Conservation (phyloP, 2,329 filamentous ascomycete species). For the Neonectria faginata region DNA sequence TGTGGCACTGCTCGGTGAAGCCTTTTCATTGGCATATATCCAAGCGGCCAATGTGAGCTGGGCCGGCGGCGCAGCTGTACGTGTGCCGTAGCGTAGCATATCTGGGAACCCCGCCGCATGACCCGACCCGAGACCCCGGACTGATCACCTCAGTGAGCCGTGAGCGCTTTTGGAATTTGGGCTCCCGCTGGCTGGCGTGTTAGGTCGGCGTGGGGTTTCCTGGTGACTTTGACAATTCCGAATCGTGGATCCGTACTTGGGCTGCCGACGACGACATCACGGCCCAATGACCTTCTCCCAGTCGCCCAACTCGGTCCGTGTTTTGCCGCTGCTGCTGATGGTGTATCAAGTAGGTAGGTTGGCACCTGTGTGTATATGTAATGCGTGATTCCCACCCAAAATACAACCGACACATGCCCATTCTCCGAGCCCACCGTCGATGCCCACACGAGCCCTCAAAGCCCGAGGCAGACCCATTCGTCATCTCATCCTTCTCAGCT, state of each 20-base stretch:
- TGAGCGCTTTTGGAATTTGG: constrained; percentile 15
- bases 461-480: not conserved
- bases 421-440: not conserved
- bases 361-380: constrained; percentile 6
- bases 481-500: not conserved
- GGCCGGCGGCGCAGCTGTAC: constrained; percentile 11
- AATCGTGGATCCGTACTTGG: constrained; percentile 3
- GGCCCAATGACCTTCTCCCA: constrained; percentile 2
- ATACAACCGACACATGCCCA: not conserved
- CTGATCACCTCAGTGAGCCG: not conserved
- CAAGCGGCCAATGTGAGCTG: constrained; percentile 17
- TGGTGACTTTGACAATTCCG: constrained; percentile 13
- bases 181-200: not conserved
- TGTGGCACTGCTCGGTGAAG: not conserved
- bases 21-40: constrained; percentile 18
- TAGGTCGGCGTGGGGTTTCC: not conserved
- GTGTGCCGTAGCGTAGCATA: not conserved
- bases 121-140: not conserved
- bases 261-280: not conserved
- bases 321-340: constrained; percentile 10
- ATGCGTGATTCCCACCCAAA: constrained; percentile 18
- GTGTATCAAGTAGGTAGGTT: not conserved
- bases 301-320: not conserved
- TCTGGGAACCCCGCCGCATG: constrained; percentile 7
- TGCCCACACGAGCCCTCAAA: constrained; percentile 3